These are phyloP conservation scores for Phanerochaete sordida DNA, from an alignment of 768 basidiomycete species.

Conservation along the genomic window DNA sequence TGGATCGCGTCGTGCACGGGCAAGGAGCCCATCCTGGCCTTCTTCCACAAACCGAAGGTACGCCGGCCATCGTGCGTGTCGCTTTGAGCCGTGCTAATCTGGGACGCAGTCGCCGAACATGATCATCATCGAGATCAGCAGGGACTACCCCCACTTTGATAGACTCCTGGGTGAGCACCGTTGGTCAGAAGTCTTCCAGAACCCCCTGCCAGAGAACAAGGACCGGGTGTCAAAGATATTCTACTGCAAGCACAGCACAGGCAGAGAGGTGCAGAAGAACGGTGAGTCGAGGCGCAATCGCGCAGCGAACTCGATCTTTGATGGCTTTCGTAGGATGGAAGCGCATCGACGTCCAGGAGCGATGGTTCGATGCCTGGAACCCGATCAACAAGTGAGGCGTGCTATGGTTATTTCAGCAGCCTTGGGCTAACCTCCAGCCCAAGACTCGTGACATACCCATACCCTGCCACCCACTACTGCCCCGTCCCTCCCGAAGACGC, in stretches of 20 bases:
- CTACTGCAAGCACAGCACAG: slow-evolving; percentile 35
- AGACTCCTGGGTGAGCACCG: slow-evolving; percentile 38
- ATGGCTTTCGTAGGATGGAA: slow-evolving; percentile 39
- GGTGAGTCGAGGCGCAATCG: slow-evolving; percentile 27
- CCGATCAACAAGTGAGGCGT: slow-evolving; percentile 26
- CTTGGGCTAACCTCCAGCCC: slow-evolving; percentile 17
- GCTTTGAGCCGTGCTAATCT: background rate
- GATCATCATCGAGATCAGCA: slow-evolving; percentile 41
- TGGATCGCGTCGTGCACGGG: slow-evolving; percentile 43
- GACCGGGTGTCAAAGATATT: slow-evolving; percentile 31
- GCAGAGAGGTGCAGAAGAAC: slow-evolving; percentile 40
- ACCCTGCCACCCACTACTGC: slow-evolving; percentile 37
- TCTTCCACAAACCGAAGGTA: slow-evolving; percentile 45
- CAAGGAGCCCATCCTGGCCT: slow-evolving; percentile 31
- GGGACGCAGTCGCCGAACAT: slow-evolving; percentile 36
- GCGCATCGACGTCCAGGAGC: slow-evolving; percentile 38
- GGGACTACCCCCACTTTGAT: slow-evolving; percentile 29
- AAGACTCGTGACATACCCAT: slow-evolving; percentile 31
- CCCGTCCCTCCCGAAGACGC: slow-evolving; percentile 35
- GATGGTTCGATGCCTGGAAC: slow-evolving; percentile 35
- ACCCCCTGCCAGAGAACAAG: slow-evolving; percentile 28
- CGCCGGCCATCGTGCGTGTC: slow-evolving; percentile 15
- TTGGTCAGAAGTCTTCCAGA: slow-evolving; percentile 37
- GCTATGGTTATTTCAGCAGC: background rate
- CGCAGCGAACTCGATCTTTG: background rate